These are phyloP conservation scores for Ceratocystis cacaofunesta DNA, from an alignment of 2,329 filamentous ascomycete genomes.

Conservation along the genomic window DNA sequence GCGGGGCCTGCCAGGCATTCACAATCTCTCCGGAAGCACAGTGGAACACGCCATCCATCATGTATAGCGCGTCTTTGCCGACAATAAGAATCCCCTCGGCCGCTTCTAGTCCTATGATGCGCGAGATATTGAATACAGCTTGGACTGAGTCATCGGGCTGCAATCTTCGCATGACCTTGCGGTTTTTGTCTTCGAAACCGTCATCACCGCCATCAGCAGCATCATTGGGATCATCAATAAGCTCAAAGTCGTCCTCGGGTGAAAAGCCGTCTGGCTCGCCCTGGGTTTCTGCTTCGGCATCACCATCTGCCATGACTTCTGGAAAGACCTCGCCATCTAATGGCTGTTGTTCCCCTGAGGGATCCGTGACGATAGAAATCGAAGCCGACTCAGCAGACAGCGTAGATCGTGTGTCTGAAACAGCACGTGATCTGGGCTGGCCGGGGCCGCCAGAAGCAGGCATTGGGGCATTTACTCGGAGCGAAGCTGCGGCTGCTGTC, in stretches of 20 bases:
- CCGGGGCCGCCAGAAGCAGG: constrained; percentile 8
- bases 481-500: constrained; percentile 22
- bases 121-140: constrained; percentile 86
- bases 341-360: constrained; percentile 13
- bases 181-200: constrained; percentile 84
- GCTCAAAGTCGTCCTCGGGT: constrained; percentile 83
- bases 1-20: constrained; percentile 83
- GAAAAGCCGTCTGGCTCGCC: constrained; percentile 1
- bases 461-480: constrained; percentile 25
- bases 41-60: constrained; percentile 94
- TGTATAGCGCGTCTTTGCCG: constrained; percentile 80
- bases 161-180: constrained; percentile 89
- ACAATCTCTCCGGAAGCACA: constrained; percentile 91
- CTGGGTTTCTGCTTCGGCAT: not conserved
- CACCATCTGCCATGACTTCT: constrained; percentile 2
- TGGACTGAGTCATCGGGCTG: constrained; percentile 85
- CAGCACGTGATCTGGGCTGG: constrained; percentile 9
- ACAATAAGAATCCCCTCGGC: constrained; percentile 87
- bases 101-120: constrained; percentile 84
- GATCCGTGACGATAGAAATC: constrained; percentile 14
- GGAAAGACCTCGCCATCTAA: constrained; percentile 3
- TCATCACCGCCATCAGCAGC: constrained; percentile 57
- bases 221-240: constrained; percentile 85
- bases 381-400: constrained; percentile 12
- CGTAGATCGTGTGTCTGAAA: constrained; percentile 13